Conservation (phyloP, 2,329 filamentous ascomycete genomes). For the Diaporthe citrichinensis region DNA sequence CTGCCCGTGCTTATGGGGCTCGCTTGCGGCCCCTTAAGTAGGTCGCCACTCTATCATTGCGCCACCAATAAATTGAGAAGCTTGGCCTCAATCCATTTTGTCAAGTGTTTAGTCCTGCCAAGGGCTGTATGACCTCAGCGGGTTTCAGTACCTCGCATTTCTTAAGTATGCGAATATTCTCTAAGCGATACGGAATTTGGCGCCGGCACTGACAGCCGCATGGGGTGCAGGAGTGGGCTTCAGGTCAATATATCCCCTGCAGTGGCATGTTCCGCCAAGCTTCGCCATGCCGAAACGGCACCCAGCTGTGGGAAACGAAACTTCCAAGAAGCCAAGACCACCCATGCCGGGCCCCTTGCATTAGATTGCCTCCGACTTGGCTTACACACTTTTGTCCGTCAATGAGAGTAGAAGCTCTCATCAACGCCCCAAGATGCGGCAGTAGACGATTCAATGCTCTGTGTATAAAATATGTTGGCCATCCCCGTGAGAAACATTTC, state of each 20-base stretch:
- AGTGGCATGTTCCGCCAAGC: constrained; percentile 12
- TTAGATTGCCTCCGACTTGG: constrained; percentile 24
- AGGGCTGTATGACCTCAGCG: background rate
- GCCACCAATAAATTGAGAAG: background rate
- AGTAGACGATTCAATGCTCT: background rate
- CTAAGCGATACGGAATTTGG: background rate
- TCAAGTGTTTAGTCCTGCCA: background rate
- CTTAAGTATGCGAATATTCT: background rate
- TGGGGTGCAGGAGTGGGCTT: background rate
- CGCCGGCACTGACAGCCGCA: constrained; percentile 1
- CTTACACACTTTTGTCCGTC: background rate
- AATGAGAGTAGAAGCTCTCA: background rate
- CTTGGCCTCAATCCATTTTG: constrained; percentile 5
- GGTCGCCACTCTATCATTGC: background rate
- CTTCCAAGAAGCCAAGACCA: constrained; percentile 11
- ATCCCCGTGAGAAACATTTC: background rate
- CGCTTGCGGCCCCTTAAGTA: too few species aligned
- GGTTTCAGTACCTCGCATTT: background rate
- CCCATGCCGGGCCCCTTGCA: constrained; percentile 12
- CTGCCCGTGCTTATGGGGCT: background rate
- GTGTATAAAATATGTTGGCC: background rate
- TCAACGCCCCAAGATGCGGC: background rate
- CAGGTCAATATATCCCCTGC: constrained; percentile 10
- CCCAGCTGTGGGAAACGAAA: constrained; percentile 23
- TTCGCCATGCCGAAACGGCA: background rate